These are phyloP conservation scores for Exophiala alcalophila DNA, from an alignment of 2,329 filamentous ascomycete species.

Conservation along the genomic window DNA sequence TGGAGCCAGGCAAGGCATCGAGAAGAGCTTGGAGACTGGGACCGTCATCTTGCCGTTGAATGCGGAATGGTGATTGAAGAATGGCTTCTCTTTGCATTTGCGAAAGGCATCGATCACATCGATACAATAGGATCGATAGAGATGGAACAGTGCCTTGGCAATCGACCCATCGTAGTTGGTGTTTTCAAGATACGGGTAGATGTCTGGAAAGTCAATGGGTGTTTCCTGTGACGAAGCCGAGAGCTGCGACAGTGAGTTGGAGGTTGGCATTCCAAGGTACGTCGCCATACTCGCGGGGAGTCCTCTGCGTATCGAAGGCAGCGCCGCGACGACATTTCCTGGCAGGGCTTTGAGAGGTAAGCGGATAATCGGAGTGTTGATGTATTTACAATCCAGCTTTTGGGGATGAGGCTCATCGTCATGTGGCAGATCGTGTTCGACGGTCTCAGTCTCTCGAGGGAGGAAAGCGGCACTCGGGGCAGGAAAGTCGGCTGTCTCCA, in stretches of 20 bases:
- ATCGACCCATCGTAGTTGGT: conserved; percentile 79
- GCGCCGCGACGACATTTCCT: conserved; percentile 24
- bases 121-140: conserved; percentile 93
- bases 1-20: conserved; percentile 72
- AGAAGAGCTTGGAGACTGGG: conserved; percentile 89
- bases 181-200: conserved; percentile 65
- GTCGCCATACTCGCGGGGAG: conserved; percentile 41
- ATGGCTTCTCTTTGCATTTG: conserved; percentile 94
- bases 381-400: conserved; percentile 29
- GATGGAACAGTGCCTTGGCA: conserved; percentile 76
- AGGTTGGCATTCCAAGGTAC: conserved; percentile 40
- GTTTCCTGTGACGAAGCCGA: conserved; percentile 64
- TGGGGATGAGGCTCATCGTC: conserved; percentile 1
- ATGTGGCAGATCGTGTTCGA: conserved; percentile 2
- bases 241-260: conserved; percentile 39
- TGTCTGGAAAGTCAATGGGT: conserved; percentile 75
- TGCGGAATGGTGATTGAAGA: conserved; percentile 90
- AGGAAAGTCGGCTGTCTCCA: conserved; percentile 35
- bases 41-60: conserved; percentile 96
- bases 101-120: conserved; percentile 93
- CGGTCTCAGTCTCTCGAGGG: conserved; percentile 7
- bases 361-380: conserved; percentile 29
- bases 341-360: conserved; percentile 23
- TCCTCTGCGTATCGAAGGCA: conserved; percentile 31
- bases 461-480: conserved; percentile 29